Evolutionary conservation across 805 yeast species (phyloP).

Genomic region (Ogataea saltuana): DNA sequence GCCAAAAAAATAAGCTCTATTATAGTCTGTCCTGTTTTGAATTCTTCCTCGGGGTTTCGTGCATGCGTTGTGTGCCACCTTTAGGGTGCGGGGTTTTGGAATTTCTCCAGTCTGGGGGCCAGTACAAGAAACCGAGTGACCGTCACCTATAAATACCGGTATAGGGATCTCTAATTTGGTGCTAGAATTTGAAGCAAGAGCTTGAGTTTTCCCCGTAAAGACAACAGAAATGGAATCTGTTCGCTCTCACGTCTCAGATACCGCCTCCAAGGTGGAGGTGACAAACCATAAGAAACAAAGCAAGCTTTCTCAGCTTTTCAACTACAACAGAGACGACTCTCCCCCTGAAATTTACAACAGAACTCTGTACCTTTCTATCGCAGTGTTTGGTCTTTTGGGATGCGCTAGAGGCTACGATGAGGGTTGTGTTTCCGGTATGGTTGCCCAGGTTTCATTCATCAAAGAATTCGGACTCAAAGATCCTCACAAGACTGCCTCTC

Average conservation of each 20-base stretch:
- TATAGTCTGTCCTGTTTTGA: too few relatives aligned
- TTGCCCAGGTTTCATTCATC: conserved; percentile 45
- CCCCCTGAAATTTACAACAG: conserved; percentile 45
- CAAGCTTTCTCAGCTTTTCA: conserved; percentile 1
- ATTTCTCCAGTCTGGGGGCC: too few relatives aligned
- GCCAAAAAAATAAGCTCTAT: too few relatives aligned
- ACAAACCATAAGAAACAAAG: background rate
- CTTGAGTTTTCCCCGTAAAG: too few relatives aligned
- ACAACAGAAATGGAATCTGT: conserved; percentile 9
- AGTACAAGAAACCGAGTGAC: too few relatives aligned
- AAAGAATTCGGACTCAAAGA: conserved; percentile 46
- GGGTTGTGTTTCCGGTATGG: conserved; percentile 49
- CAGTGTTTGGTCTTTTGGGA: conserved; percentile 55
- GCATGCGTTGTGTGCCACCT: too few relatives aligned
- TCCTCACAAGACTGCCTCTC: conserved; percentile 33
- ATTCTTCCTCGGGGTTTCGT: too few relatives aligned
- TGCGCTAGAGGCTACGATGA: conserved; percentile 61
- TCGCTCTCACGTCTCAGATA: conserved; percentile 11
- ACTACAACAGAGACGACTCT: conserved; percentile 16
- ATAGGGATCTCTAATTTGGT: too few relatives aligned
- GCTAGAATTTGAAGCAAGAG: too few relatives aligned
- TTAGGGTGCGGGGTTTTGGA: too few relatives aligned
- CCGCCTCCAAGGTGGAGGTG: conserved; percentile 16
- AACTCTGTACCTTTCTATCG: conserved; percentile 37
- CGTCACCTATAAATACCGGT: too few relatives aligned